Conservation (phyloP, 1,139 yeast genomes). For the Nadsonia commutata region DNA sequence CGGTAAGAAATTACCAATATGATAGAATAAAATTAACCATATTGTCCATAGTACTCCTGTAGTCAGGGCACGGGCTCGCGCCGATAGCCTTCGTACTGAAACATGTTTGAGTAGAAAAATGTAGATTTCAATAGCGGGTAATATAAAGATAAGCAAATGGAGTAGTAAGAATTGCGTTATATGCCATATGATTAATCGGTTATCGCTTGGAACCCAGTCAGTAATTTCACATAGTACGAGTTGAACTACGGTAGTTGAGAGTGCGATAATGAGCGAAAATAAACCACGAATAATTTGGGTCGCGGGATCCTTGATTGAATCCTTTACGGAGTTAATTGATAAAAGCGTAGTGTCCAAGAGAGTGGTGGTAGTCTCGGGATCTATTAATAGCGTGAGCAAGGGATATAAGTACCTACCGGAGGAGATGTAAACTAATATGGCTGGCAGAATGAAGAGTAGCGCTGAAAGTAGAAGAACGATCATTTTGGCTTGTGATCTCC, state of each 20-base stretch:
- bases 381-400: too few relatives aligned
- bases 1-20: constrained; percentile 22
- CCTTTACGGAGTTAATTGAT: too few relatives aligned
- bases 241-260: constrained; percentile 19
- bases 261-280: constrained; percentile 13
- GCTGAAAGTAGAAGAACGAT: too few relatives aligned
- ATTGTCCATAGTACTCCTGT: constrained; percentile 13
- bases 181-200: constrained; percentile 22
- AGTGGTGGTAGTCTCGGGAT: too few relatives aligned
- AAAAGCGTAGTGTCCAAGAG: too few relatives aligned
- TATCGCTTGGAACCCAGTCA: constrained; percentile 19
- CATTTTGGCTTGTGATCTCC: too few relatives aligned
- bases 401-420: too few relatives aligned
- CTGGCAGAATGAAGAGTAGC: too few relatives aligned
- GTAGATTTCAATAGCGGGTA: constrained; percentile 23
- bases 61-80: constrained; percentile 8
- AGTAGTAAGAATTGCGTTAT: constrained; percentile 19
- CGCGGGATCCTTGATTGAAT: too few relatives aligned
- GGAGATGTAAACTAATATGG: too few relatives aligned
- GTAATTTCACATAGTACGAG: constrained; percentile 28
- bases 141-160: constrained; percentile 19
- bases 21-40: constrained; percentile 21
- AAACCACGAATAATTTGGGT: constrained; percentile 3
- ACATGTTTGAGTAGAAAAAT: constrained; percentile 7
- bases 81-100: constrained; percentile 3